Conservation (phyloP, 2,329 filamentous ascomycete species). For the Penicillium sp. region DNA sequence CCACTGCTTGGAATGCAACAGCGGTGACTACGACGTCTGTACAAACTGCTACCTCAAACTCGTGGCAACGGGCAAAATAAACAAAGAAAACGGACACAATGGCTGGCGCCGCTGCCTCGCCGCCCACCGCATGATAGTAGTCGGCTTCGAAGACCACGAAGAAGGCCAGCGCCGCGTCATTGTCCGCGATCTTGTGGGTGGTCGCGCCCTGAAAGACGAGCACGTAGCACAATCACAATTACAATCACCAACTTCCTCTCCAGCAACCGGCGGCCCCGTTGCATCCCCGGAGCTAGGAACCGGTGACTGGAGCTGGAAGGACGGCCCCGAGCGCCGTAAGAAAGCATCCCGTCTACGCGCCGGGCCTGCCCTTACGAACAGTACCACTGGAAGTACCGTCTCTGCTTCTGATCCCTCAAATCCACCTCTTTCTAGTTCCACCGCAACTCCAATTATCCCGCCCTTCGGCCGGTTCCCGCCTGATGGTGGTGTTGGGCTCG, state of each 20-base stretch:
- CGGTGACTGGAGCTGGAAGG: conserved; percentile 47
- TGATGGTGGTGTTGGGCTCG: conserved; percentile 69
- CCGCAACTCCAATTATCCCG: conserved; percentile 12
- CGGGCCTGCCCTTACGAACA: conserved; percentile 5
- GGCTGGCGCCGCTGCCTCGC: conserved; percentile 82
- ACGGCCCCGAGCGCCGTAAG: conserved; percentile 40
- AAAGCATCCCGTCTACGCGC: conserved; percentile 38
- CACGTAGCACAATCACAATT: conserved; percentile 34
- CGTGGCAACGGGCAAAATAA: conserved; percentile 63
- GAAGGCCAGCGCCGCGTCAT: conserved; percentile 68
- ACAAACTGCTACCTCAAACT: conserved; percentile 71
- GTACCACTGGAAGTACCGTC: conserved; percentile 3
- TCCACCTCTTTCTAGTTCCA: conserved; percentile 7
- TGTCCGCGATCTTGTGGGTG: conserved; percentile 74
- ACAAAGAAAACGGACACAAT: conserved; percentile 69
- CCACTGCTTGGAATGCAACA: conserved; percentile 75
- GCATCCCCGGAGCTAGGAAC: conserved; percentile 29
- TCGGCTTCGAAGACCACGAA: conserved; percentile 70
- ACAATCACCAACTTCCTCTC: conserved; percentile 17
- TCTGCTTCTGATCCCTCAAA: conserved; percentile 18
- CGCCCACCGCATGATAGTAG: conserved; percentile 80
- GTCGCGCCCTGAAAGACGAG: conserved; percentile 65
- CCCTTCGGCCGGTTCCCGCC: conserved; percentile 61
- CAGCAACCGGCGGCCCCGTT: conserved; percentile 27
- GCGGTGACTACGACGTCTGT: conserved; percentile 88